Conservation (phyloP, 495 filamentous ascomycete species). For the Penicillium psychrofluorescens region DNA sequence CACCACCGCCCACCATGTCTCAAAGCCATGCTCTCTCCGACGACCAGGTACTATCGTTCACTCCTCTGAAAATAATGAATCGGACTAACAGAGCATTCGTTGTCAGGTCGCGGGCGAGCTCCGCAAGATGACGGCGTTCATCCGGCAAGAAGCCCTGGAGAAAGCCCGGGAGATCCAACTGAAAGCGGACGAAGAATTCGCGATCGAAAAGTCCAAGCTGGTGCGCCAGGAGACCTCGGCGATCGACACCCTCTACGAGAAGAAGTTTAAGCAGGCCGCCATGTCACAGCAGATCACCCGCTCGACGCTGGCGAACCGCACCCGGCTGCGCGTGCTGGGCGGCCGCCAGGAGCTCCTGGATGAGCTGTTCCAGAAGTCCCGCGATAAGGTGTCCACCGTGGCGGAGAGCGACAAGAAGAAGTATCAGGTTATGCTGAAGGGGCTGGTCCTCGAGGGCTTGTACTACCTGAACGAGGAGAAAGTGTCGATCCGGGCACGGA, state of each 20-base stretch:
- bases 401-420: constrained; percentile 56
- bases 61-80: too few relatives aligned
- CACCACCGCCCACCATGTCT: constrained; percentile 62
- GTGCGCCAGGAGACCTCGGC: constrained; percentile 86
- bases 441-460: constrained; percentile 79
- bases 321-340: constrained; percentile 76
- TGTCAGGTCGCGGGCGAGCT: constrained; percentile 84
- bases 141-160: constrained; percentile 94
- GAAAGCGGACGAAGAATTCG: constrained; percentile 97
- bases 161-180: constrained; percentile 95
- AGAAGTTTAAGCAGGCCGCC: constrained; percentile 94
- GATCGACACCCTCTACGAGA: constrained; percentile 89
- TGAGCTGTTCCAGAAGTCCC: constrained; percentile 76
- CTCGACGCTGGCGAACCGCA: constrained; percentile 91
- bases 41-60: constrained; percentile 65
- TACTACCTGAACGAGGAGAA: constrained; percentile 79
- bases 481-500: constrained; percentile 62
- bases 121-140: constrained; percentile 99
- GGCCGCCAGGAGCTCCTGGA: constrained; percentile 87
- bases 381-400: constrained; percentile 56
- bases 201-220: constrained; percentile 96
- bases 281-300: constrained; percentile 97
- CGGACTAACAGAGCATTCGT: too few relatives aligned
- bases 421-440: constrained; percentile 70
- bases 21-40: constrained; percentile 89